phyloP scores from a whole-genome alignment of 345 rosid species.

The Acer saccharum region DNA sequence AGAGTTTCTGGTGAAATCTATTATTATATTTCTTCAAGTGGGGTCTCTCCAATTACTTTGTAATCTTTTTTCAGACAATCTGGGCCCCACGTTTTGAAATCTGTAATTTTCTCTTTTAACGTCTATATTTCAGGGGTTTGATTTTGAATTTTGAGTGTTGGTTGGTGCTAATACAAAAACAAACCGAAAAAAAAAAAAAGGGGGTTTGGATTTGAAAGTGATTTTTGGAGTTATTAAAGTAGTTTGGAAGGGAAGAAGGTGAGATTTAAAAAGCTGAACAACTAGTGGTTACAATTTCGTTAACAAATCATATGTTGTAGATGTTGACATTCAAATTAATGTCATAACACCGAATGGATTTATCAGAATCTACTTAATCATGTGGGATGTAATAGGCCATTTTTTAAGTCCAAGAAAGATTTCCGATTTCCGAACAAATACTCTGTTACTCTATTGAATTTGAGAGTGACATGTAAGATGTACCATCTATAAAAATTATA shows the following conservation, averaged over 20 bases:
- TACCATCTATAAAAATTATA: too few species aligned
- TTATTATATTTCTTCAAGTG: constrained; percentile 12
- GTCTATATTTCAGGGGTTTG: constrained; percentile 10
- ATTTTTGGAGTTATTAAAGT: background rate
- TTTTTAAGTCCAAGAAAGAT: too few species aligned
- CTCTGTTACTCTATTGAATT: too few species aligned
- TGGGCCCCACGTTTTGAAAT: constrained; percentile 23
- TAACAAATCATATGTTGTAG: constrained; percentile 4
- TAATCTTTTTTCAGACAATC: constrained; percentile 17
- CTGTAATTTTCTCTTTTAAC: constrained; percentile 1
- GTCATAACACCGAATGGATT: too few species aligned
- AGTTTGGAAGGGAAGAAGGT: constrained; percentile 11
- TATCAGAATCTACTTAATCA: too few species aligned
- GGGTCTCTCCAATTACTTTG: constrained; percentile 21
- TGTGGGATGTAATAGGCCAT: too few species aligned
- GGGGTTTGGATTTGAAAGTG: background rate
- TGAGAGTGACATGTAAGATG: too few species aligned
- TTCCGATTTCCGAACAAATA: too few species aligned
- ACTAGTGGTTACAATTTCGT: constrained; percentile 33
- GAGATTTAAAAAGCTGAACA: constrained; percentile 36
- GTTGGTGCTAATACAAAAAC: background rate
- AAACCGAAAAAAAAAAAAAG: too few species aligned
- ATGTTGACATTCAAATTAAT: background rate
- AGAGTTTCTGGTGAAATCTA: constrained; percentile 6
- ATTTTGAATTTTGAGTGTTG: constrained; percentile 25